phyloP scores from a whole-genome alignment of 2,329 filamentous ascomycete species.

The Beauveria asiatica region DNA sequence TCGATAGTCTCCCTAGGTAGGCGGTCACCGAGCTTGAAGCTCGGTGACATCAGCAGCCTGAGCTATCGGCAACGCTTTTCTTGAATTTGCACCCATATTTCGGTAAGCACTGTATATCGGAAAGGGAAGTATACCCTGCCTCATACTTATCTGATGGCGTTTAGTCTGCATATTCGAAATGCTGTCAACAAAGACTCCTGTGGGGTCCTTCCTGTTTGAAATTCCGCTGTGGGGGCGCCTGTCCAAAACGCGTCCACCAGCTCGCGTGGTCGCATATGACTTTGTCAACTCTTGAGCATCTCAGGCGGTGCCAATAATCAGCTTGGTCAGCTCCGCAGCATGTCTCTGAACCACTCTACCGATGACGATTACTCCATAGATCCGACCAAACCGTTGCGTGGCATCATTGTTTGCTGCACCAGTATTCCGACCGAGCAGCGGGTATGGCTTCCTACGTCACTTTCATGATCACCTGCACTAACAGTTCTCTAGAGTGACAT shows the following conservation, averaged over 20 bases:
- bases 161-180: neutral
- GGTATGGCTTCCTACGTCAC: slow-evolving; percentile 37
- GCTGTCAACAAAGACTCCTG: neutral
- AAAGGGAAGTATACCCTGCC: no score
- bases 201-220: neutral
- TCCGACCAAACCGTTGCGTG: slow-evolving; percentile 55
- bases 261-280: neutral
- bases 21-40: no score
- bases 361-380: slow-evolving; percentile 34
- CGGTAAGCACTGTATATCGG: no score
- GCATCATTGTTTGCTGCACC: slow-evolving; percentile 79
- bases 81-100: no score
- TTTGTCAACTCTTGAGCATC: neutral
- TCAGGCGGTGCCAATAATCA: neutral
- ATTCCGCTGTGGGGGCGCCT: neutral
- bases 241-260: neutral
- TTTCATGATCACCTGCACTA: neutral
- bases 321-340: slow-evolving; percentile 16
- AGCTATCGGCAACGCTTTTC: no score
- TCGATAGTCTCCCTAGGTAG: no score
- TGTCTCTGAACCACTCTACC: slow-evolving; percentile 16
- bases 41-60: no score
- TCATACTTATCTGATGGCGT: neutral
- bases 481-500: slow-evolving; percentile 39
- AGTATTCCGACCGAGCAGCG: slow-evolving; percentile 71